Evolutionary conservation across 164 flowering plant genomes (phyloP).

Genomic region (Sextonia rubra): DNA sequence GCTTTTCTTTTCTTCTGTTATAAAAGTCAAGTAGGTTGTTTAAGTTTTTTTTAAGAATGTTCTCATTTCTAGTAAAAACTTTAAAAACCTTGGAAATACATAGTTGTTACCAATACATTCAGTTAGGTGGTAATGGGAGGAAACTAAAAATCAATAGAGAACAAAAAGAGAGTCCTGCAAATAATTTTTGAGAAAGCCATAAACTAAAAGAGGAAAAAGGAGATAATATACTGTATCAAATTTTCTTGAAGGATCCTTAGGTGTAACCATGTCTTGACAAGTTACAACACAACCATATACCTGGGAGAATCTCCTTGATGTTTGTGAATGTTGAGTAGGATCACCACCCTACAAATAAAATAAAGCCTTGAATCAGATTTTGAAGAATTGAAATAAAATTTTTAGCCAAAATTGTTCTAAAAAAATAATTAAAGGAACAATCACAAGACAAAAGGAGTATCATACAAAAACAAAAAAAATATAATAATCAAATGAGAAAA

Average conservation of each 20-base stretch:
- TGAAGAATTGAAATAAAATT: neutral
- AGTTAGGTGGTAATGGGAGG: no score
- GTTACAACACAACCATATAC: slow-evolving; percentile 90
- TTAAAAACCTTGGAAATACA: no score
- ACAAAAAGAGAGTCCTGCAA: neutral
- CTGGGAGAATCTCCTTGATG: slow-evolving; percentile 67
- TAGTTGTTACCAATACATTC: no score
- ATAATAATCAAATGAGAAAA: neutral
- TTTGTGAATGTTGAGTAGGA: slow-evolving; percentile 20
- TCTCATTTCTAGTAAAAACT: no score
- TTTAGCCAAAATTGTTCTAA: neutral
- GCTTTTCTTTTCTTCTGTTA: no score
- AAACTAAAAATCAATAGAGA: neutral
- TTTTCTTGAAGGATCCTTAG: slow-evolving; percentile 48
- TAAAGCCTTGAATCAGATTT: neutral
- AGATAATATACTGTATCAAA: slow-evolving; percentile 64
- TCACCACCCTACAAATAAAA: slow-evolving; percentile 36
- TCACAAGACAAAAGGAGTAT: neutral
- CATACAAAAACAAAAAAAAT: neutral
- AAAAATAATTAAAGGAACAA: neutral
- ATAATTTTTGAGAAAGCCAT: neutral
- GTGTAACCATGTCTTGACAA: slow-evolving; percentile 78
- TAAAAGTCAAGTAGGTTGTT: no score
- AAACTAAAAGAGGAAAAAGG: neutral
- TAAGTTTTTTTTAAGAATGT: no score